A percentile compares a stretch with the other conserved stretches of the same genome.
phyloP scores from a whole-genome alignment of 2,329 filamentous ascomycete species.

The Sporothrix mexicana region DNA sequence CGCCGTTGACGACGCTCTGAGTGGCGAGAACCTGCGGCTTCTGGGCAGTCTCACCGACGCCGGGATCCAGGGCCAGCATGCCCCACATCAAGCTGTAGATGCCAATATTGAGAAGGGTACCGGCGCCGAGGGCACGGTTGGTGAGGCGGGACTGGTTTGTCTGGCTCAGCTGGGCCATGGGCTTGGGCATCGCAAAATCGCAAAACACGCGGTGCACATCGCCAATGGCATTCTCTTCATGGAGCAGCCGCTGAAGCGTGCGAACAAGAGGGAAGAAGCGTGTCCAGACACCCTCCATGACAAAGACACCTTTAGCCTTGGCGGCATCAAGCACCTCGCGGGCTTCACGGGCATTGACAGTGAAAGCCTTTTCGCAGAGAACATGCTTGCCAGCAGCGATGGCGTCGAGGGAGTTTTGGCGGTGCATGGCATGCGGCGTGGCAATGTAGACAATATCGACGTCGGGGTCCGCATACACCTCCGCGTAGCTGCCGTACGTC shows the following conservation, averaged over 20 bases:
- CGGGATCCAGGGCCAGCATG: conserved; percentile 45
- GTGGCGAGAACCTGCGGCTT: conserved; percentile 47
- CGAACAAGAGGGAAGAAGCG: conserved; percentile 50
- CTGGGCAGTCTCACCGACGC: not conserved
- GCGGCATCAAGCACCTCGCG: conserved; percentile 50
- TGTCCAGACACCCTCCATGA: conserved; percentile 56
- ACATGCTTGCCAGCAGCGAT: conserved; percentile 52
- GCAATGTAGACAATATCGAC: conserved; percentile 56
- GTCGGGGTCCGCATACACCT: conserved; percentile 49
- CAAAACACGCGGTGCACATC: conserved; percentile 48
- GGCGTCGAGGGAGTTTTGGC: conserved; percentile 51
- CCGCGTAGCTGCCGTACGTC: conserved; percentile 48
- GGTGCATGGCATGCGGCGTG: conserved; percentile 53
- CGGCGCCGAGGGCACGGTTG: conserved; percentile 50
- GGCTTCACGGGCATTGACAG: conserved; percentile 49
- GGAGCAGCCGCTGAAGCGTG: conserved; percentile 46
- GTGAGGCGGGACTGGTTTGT: conserved; percentile 45
- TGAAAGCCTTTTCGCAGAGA: conserved; percentile 55
- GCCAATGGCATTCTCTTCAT: conserved; percentile 50
- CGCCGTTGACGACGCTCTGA: conserved; percentile 46
- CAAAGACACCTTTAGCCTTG: conserved; percentile 48
- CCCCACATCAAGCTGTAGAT: conserved; percentile 53
- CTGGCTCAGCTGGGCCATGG: conserved; percentile 44
- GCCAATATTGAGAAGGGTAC: conserved; percentile 51
- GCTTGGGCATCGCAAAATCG: conserved; percentile 48